Percentiles rank a stretch among this genome's conserved stretches.
phyloP scores from a whole-genome alignment of 495 filamentous ascomycete genomes.

The Penicillium bovifimosum region DNA sequence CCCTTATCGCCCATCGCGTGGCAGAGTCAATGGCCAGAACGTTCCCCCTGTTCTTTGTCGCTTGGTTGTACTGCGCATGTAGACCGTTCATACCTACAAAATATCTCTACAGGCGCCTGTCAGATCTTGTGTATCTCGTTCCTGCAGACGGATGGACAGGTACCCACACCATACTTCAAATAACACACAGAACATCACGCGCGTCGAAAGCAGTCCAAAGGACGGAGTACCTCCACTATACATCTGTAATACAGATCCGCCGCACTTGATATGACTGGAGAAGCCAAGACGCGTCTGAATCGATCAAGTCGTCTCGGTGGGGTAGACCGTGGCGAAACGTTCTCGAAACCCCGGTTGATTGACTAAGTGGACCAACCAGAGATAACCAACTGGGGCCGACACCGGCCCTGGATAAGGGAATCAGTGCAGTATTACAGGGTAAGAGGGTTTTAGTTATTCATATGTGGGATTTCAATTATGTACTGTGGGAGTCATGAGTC shows the following conservation, averaged over 20 bases:
- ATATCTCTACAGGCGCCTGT: neutral
- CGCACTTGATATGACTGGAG: slow-evolving; percentile 8
- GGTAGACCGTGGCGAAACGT: slow-evolving; percentile 36
- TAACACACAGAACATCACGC: neutral
- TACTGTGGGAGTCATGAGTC: slow-evolving; percentile 4
- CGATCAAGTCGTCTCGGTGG: slow-evolving; percentile 12
- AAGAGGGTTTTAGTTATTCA: slow-evolving; percentile 4
- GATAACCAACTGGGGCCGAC: slow-evolving; percentile 16
- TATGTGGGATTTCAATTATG: slow-evolving; percentile 6
- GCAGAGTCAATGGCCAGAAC: slow-evolving; percentile 1
- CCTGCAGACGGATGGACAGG: slow-evolving; percentile 5
- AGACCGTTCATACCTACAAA: neutral
- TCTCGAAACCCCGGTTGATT: slow-evolving; percentile 24
- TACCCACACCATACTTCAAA: neutral
- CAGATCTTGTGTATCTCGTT: neutral
- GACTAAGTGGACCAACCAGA: slow-evolving; percentile 9
- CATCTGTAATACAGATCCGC: slow-evolving; percentile 14
- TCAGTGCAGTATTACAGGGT: slow-evolving; percentile 10
- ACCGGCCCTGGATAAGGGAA: slow-evolving; percentile 25
- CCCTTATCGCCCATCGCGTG: slow-evolving; percentile 12
- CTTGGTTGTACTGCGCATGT: no score
- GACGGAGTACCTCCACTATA: neutral
- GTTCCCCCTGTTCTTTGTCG: neutral
- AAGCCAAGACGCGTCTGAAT: slow-evolving; percentile 13
- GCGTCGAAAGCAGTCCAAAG: neutral